These are phyloP conservation scores for Neoascochyta sp. DNA, from an alignment of 2,329 filamentous ascomycete species.

Conservation along the genomic window DNA sequence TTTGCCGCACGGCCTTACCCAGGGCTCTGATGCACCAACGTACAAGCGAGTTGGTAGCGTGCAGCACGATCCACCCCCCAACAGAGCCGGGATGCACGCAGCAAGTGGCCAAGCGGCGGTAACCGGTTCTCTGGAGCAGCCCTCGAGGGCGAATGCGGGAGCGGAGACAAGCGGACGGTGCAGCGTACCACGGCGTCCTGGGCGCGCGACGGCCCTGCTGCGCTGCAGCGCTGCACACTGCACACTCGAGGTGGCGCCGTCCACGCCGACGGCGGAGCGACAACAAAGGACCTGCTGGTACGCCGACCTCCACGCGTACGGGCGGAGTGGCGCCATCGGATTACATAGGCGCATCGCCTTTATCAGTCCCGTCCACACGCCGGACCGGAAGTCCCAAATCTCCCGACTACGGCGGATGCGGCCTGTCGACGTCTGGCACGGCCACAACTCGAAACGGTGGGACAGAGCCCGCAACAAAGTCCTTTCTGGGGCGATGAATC, in stretches of 20 bases:
- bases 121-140: too few relatives aligned
- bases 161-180: conserved; percentile 9
- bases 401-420: conserved; percentile 18
- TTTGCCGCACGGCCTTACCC: conserved; percentile 11
- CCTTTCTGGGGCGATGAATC: too few relatives aligned
- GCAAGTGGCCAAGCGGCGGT: conserved; percentile 27
- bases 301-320: conserved; percentile 10
- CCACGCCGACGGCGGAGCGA: conserved; percentile 14
- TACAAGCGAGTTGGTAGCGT: conserved; percentile 26
- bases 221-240: too few relatives aligned
- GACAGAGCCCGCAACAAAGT: conserved; percentile 14
- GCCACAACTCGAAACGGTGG: conserved; percentile 26
- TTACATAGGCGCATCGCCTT: conserved; percentile 12
- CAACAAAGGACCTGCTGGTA: conserved; percentile 14
- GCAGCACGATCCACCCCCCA: conserved; percentile 27
- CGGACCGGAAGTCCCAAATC: conserved; percentile 9
- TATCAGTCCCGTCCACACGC: conserved; percentile 11
- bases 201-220: background rate
- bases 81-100: conserved; percentile 32
- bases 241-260: too few relatives aligned
- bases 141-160: conserved; percentile 7
- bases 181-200: background rate
- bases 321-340: conserved; percentile 5
- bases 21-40: conserved; percentile 22
- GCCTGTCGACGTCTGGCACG: conserved; percentile 15